A percentile compares a stretch with the other conserved stretches of the same genome.
phyloP scores from a whole-genome alignment of 2,329 filamentous ascomycete genomes.

The Pseudocercospora macadamiae region DNA sequence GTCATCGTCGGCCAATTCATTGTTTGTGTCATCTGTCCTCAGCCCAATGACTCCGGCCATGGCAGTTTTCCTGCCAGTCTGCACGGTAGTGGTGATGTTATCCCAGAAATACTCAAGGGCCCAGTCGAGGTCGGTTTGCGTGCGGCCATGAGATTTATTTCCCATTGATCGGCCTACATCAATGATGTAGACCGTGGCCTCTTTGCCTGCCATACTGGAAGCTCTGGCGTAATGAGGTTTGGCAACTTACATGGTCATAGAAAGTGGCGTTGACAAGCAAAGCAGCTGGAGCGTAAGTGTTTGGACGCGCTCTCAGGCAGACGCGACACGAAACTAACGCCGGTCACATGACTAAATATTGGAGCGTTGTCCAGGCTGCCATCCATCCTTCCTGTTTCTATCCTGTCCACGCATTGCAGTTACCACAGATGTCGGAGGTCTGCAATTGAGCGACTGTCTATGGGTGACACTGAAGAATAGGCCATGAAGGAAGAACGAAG shows the following conservation, averaged over 20 bases:
- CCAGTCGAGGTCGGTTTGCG: constrained; percentile 83
- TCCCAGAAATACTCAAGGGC: constrained; percentile 93
- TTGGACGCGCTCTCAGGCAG: background rate
- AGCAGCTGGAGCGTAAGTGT: background rate
- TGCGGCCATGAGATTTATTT: constrained; percentile 68
- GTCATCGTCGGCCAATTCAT: constrained; percentile 64
- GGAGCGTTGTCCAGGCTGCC: too few species aligned
- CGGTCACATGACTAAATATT: background rate
- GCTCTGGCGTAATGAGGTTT: background rate
- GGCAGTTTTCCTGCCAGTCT: constrained; percentile 73
- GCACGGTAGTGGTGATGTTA: constrained; percentile 74
- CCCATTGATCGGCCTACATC: constrained; percentile 89
- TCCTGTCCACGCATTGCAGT: too few species aligned
- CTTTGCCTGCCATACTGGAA: constrained; percentile 81
- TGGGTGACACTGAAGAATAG: too few species aligned
- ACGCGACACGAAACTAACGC: background rate
- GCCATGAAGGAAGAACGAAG: too few species aligned
- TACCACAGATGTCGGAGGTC: too few species aligned
- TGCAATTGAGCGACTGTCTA: background rate
- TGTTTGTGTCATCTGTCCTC: constrained; percentile 74
- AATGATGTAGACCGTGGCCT: constrained; percentile 88
- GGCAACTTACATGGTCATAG: constrained; percentile 3
- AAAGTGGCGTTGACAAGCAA: constrained; percentile 4
- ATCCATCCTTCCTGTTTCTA: too few species aligned
- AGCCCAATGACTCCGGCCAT: constrained; percentile 80